Evolutionary conservation across 805 yeast species (phyloP).

Genomic region (Kodamaea laetipori): DNA sequence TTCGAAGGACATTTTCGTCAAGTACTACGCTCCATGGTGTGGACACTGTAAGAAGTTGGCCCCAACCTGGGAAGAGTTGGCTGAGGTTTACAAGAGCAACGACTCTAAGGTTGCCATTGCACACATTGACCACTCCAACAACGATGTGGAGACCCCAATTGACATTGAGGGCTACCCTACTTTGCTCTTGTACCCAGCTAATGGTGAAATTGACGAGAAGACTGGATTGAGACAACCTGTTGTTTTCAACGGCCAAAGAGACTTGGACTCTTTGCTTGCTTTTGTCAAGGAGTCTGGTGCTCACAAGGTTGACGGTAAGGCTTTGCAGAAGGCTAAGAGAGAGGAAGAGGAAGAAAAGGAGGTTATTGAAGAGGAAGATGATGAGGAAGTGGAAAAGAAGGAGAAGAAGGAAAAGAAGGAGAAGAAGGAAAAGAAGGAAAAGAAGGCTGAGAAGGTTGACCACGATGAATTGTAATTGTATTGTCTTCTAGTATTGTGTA

Average conservation of each 20-base stretch:
- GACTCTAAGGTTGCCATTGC: slow-evolving; percentile 67
- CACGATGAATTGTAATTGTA: slow-evolving; percentile 32
- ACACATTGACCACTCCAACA: slow-evolving; percentile 84
- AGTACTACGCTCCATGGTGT: slow-evolving; percentile 98
- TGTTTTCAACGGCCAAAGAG: slow-evolving; percentile 69
- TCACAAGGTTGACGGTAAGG: slow-evolving; percentile 56
- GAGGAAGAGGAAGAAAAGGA: slow-evolving; percentile 32
- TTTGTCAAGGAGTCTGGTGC: slow-evolving; percentile 75
- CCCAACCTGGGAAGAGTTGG: slow-evolving; percentile 86
- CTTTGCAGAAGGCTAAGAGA: slow-evolving; percentile 24
- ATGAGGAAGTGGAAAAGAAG: slow-evolving; percentile 17
- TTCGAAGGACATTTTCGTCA: slow-evolving; percentile 73
- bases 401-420: slow-evolving; percentile 9
- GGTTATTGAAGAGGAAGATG: slow-evolving; percentile 30
- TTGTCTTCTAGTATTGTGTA: too few relatives aligned
- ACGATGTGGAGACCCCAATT: slow-evolving; percentile 73
- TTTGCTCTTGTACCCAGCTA: slow-evolving; percentile 84
- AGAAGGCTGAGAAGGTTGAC: slow-evolving; percentile 6
- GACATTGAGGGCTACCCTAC: slow-evolving; percentile 92
- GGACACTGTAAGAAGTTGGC: slow-evolving; percentile 93
- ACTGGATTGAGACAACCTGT: slow-evolving; percentile 55
- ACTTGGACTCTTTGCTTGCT: slow-evolving; percentile 63
- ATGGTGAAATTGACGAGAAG: slow-evolving; percentile 43
- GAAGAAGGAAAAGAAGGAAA: slow-evolving; percentile 3
- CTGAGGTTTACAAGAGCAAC: slow-evolving; percentile 59